Evolutionary conservation across 2,329 filamentous ascomycete genomes (phyloP).

Genomic region (Trichothecium roseum): DNA sequence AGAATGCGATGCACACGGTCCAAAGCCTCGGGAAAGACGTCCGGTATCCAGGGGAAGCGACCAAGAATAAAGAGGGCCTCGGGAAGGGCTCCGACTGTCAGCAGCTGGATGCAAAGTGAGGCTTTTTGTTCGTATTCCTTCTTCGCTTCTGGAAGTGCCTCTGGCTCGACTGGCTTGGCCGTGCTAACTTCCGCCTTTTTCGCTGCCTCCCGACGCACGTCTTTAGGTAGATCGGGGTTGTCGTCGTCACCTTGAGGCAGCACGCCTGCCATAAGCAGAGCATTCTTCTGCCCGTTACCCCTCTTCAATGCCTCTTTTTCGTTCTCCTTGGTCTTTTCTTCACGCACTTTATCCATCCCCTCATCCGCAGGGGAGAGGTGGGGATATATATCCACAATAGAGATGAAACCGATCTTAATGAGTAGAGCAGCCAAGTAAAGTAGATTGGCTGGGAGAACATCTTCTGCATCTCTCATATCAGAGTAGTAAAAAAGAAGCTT

Average conservation of each 20-base stretch:
- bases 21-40: constrained; percentile 72
- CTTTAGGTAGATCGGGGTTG: constrained; percentile 35
- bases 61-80: constrained; percentile 89
- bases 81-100: constrained; percentile 85
- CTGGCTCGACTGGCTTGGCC: constrained; percentile 28
- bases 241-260: constrained; percentile 63
- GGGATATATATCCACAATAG: constrained; percentile 78
- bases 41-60: constrained; percentile 84
- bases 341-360: constrained; percentile 65
- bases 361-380: constrained; percentile 83
- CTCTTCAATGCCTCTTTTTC: constrained; percentile 60
- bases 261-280: constrained; percentile 76
- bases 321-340: constrained; percentile 63
- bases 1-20: constrained; percentile 76
- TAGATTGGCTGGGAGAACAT: constrained; percentile 80
- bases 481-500: constrained; percentile 94
- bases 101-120: constrained; percentile 68
- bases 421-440: constrained; percentile 85
- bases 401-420: constrained; percentile 96
- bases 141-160: constrained; percentile 35
- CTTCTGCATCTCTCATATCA: constrained; percentile 59
- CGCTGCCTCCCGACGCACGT: constrained; percentile 37
- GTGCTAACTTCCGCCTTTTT: constrained; percentile 42
- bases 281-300: constrained; percentile 67
- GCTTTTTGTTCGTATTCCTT: constrained; percentile 71